Evolutionary conservation across 305 asterid species (phyloP), one percentile per base, ranked within the genome.

Genomic region (Fraxinus floribunda): DNA sequence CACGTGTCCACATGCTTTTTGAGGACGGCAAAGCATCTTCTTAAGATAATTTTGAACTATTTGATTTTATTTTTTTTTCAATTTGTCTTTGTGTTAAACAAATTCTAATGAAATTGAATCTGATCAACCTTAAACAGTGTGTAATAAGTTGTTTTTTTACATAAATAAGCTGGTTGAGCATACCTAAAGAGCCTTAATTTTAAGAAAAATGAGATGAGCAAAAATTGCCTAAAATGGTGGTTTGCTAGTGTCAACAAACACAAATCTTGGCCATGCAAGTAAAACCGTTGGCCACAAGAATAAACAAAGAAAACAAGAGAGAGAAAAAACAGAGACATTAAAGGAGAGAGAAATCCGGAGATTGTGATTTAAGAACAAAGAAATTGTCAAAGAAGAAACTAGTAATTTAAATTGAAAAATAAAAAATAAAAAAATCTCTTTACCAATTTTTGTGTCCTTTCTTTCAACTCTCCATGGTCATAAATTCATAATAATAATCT

Each of bases 151-250:
- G 5, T 15, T 15, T 49, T 49, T 49, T 49, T 3, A 15, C 20
- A 44, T 13, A 76, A 76, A 41, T 36, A 38, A 24, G 35, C 39
- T 22, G 15, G 7, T 41, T 22, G 18, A 22, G 15, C 60, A 52
- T 9, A 68, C 2, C 34, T 8, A 44, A 20, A 57, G 32, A 70
- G n/a, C 10, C 22, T 15, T 5, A 10, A 57, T 64, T 77, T 39
- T 77, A 75, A 73, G 82, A 29, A 77, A 62, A 81, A 81, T 57
- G 39, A 80, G 84, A 86, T 26, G 90, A 90, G 91, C 76, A 86
- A 90, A 87, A 75, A 7, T 75, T 80, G 91, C 89, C 94, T 90
- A 86, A 78, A 88, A 88, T 82, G 86, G 83, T 84, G 93, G 90
- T 73, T 75, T 82, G 85, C 90, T 86, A 60, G 81, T 80, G 86